Percentiles rank a stretch among this genome's conserved stretches.
These are phyloP conservation scores for Cornus suecica DNA, from an alignment of 148 eudicot species.

Conservation along the genomic window DNA sequence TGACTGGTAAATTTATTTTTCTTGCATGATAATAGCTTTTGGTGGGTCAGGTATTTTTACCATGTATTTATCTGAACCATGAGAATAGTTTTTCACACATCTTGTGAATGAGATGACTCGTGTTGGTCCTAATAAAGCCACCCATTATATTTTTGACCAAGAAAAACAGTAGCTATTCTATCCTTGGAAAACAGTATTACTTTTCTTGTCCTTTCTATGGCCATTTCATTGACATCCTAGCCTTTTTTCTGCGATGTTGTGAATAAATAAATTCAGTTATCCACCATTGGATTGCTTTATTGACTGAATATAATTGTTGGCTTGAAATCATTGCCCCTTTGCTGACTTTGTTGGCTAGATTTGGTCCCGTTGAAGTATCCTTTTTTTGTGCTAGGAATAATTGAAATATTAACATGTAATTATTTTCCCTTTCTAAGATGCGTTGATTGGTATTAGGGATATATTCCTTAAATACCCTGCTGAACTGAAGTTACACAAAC, in stretches of 20 bases:
- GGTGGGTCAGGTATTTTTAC: neutral
- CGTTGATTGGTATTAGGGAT: slow-evolving; percentile 76
- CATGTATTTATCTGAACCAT: neutral
- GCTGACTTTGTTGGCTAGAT: neutral
- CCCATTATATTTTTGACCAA: neutral
- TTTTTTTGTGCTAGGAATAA: neutral
- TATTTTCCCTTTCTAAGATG: slow-evolving; percentile 49
- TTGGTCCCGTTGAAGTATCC: neutral
- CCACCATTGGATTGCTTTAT: neutral
- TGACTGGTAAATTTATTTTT: neutral
- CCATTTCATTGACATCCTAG: neutral
- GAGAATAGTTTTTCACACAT: neutral
- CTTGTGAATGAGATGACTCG: neutral
- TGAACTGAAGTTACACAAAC: slow-evolving; percentile 78
- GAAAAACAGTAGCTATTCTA: too few relatives aligned
- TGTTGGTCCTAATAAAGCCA: neutral
- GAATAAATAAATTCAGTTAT: neutral
- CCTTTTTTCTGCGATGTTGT: neutral
- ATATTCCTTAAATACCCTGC: slow-evolving; percentile 60
- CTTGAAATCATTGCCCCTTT: neutral
- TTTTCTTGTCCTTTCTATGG: neutral
- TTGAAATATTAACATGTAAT: slow-evolving; percentile 10
- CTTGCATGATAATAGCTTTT: neutral
- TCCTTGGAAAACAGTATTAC: too few relatives aligned
- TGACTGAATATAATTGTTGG: neutral